phyloP scores from a whole-genome alignment of 2,329 filamentous ascomycete genomes.

The Phoma sp. region DNA sequence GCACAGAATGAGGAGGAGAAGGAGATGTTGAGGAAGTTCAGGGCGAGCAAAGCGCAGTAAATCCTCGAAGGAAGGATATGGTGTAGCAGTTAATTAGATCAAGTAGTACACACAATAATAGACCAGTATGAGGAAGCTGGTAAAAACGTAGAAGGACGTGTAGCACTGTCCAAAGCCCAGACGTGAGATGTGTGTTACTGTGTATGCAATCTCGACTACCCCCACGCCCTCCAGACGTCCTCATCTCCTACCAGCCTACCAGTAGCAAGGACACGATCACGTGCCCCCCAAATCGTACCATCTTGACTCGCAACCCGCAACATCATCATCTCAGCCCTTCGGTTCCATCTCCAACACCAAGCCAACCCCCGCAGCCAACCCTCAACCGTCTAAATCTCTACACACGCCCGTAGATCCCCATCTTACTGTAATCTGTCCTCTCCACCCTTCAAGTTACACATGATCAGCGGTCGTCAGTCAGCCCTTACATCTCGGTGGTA shows the following conservation, averaged over 20 bases:
- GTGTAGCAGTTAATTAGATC: neutral
- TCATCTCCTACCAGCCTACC: too few species aligned
- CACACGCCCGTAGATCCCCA: too few species aligned
- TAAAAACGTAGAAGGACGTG: neutral
- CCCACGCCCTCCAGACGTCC: too few species aligned
- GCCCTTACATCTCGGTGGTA: slow-evolving; percentile 15
- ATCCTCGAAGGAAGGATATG: neutral
- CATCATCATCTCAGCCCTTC: too few species aligned
- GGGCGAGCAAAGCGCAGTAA: slow-evolving; percentile 25
- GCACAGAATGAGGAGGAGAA: slow-evolving; percentile 43
- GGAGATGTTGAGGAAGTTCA: slow-evolving; percentile 42
- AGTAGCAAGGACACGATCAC: too few species aligned
- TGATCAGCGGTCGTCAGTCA: slow-evolving; percentile 1
- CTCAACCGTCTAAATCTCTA: too few species aligned
- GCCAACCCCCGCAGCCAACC: too few species aligned
- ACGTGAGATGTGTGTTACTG: neutral
- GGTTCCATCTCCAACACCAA: too few species aligned
- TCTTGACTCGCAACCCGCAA: too few species aligned
- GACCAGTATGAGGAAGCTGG: neutral
- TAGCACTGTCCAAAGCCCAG: neutral
- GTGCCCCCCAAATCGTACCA: too few species aligned
- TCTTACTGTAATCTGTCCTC: neutral
- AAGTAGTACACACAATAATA: neutral
- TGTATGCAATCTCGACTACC: too few species aligned
- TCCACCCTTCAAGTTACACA: neutral